Evolutionary conservation across 2,329 filamentous ascomycete species (phyloP).

Genomic region (Venturia oleaginea): DNA sequence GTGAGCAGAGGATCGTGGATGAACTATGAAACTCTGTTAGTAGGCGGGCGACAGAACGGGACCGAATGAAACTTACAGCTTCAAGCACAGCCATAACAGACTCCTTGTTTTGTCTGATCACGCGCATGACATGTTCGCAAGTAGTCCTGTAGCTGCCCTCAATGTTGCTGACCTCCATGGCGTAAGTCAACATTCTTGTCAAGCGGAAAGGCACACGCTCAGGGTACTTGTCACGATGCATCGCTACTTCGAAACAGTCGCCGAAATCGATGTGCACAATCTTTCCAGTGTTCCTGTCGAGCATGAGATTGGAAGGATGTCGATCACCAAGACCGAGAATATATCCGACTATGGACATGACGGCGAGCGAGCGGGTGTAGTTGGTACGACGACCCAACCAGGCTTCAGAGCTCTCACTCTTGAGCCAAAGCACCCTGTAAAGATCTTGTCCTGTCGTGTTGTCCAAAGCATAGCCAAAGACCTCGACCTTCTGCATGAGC

Average conservation of each 20-base stretch:
- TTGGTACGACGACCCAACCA: conserved; percentile 98
- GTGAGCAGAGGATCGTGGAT: conserved; percentile 98
- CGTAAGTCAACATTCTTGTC: conserved; percentile 97
- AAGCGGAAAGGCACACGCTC: conserved; percentile 96
- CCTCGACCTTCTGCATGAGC: conserved; percentile 99
- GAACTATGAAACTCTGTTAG: conserved; percentile 52
- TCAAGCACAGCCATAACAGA: conserved; percentile 97
- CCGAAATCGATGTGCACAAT: conserved; percentile 99
- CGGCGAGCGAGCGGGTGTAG: conserved; percentile 90
- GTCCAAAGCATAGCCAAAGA: conserved; percentile 97
- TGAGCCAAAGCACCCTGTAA: conserved; percentile 96
- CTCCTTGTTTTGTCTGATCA: conserved; percentile 93
- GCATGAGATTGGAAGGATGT: conserved; percentile 95
- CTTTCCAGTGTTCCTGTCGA: conserved; percentile 91
- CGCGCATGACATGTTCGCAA: conserved; percentile 96
- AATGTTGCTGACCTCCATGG: conserved; percentile 99
- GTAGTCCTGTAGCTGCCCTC: conserved; percentile 97
- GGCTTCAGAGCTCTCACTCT: conserved; percentile 94
- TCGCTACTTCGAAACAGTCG: conserved; percentile 98
- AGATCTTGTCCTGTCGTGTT: conserved; percentile 98
- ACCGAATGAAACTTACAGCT: conserved; percentile 58
- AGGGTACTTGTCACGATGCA: conserved; percentile 98
- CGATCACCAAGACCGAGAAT: conserved; percentile 94
- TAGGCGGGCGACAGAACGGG: neutral
- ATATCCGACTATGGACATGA: conserved; percentile 99